These are phyloP conservation scores for Hydnomerulius pinastri DNA, from an alignment of 768 basidiomycete genomes.

Conservation along the genomic window DNA sequence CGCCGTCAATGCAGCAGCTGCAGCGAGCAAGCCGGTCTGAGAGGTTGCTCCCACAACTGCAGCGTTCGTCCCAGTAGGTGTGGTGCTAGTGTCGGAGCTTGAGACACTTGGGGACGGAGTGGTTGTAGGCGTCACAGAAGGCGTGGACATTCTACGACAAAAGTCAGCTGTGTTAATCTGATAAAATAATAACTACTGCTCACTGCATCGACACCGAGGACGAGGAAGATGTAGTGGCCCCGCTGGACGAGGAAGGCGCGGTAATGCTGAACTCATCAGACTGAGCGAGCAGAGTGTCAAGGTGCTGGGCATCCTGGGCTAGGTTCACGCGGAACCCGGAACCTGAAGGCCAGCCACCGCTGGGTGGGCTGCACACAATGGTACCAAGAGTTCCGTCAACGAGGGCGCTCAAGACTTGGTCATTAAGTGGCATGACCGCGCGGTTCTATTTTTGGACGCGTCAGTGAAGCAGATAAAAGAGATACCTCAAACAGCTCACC, in stretches of 20 bases:
- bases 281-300: slow-evolving; percentile 67
- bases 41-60: slow-evolving; percentile 31
- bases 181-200: slow-evolving; percentile 5
- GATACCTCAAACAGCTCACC: slow-evolving; percentile 36
- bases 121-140: slow-evolving; percentile 25
- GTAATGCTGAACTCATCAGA: slow-evolving; percentile 61
- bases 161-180: neutral
- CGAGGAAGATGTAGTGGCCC: slow-evolving; percentile 16
- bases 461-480: slow-evolving; percentile 2
- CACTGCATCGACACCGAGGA: slow-evolving; percentile 14
- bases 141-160: slow-evolving; percentile 9
- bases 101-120: slow-evolving; percentile 27
- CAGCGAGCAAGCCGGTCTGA: slow-evolving; percentile 35
- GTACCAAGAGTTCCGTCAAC: slow-evolving; percentile 50
- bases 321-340: slow-evolving; percentile 72
- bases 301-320: slow-evolving; percentile 47
- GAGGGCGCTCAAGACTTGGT: slow-evolving; percentile 54
- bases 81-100: slow-evolving; percentile 26
- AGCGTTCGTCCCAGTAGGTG: slow-evolving; percentile 31
- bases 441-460: slow-evolving; percentile 33
- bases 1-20: slow-evolving; percentile 37
- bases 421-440: slow-evolving; percentile 28
- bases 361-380: slow-evolving; percentile 52
- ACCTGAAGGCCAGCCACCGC: slow-evolving; percentile 67
- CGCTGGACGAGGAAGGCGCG: slow-evolving; percentile 14